Conservation (phyloP, 257 asterid genomes). For the Capsicum baccatum region DNA sequence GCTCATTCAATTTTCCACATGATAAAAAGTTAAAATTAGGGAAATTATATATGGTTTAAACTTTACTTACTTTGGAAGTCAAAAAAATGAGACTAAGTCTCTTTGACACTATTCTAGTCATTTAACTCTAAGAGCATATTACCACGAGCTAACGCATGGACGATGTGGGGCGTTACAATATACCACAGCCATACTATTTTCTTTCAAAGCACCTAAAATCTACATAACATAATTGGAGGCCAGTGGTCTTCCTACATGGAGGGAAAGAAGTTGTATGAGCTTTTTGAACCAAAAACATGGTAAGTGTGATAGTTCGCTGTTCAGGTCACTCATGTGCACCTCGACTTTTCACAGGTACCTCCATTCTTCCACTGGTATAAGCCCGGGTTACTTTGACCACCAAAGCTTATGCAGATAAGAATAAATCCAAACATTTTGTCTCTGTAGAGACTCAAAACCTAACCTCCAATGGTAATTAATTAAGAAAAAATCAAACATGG, state of each 20-base stretch:
- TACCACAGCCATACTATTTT: background rate
- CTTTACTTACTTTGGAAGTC: too few species aligned
- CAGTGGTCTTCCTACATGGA: background rate
- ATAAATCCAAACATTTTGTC: background rate
- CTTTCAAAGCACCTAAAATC: constrained; percentile 13
- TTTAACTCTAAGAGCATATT: too few species aligned
- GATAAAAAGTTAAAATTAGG: too few species aligned
- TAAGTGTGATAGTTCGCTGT: background rate
- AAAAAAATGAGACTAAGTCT: too few species aligned
- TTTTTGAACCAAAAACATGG: background rate
- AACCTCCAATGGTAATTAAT: background rate
- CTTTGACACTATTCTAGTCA: too few species aligned
- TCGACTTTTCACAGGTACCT: background rate
- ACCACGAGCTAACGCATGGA: too few species aligned
- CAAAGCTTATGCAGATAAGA: background rate
- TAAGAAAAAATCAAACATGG: background rate
- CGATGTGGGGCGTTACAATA: too few species aligned
- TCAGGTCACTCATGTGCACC: background rate
- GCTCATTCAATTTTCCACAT: too few species aligned
- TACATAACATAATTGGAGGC: background rate
- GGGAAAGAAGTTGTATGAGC: background rate
- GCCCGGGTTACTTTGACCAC: background rate
- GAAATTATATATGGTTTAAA: too few species aligned
- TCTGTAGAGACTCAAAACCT: background rate
- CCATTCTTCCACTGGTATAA: background rate